Evolutionary conservation across 2,329 filamentous ascomycete genomes (phyloP).

Genomic region (Sporothrix pallida): DNA sequence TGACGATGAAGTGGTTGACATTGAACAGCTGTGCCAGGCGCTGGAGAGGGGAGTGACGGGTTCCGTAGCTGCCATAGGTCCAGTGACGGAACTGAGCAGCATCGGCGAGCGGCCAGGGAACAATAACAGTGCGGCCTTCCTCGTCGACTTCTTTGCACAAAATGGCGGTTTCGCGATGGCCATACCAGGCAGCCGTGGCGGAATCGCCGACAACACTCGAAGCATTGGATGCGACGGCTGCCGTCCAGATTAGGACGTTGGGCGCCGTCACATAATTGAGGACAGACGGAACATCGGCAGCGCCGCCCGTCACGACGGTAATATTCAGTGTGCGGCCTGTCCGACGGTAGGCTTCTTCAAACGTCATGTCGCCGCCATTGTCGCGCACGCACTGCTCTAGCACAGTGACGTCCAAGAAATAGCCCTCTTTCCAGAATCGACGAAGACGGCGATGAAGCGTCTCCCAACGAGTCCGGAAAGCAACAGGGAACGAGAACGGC

Average conservation of each 20-base stretch:
- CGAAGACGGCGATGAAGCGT: constrained; percentile 70
- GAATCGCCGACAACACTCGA: constrained; percentile 43
- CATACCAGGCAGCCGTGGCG: constrained; percentile 61
- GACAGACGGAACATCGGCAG: constrained; percentile 77
- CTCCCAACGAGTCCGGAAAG: constrained; percentile 45
- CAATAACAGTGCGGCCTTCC: constrained; percentile 64
- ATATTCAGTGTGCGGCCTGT: constrained; percentile 92
- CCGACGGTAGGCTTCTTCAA: constrained; percentile 86
- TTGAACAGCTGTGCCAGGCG: constrained; percentile 85
- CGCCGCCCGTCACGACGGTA: constrained; percentile 77
- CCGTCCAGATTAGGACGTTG: constrained; percentile 87
- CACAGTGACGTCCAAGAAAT: constrained; percentile 81
- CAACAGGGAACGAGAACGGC: background rate
- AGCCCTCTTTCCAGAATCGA: constrained; percentile 76
- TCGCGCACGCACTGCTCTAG: constrained; percentile 82
- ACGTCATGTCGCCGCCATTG: constrained; percentile 88
- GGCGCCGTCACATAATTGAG: constrained; percentile 93
- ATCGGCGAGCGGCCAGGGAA: constrained; percentile 72
- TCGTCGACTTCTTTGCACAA: constrained; percentile 73
- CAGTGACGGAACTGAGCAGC: constrained; percentile 70
- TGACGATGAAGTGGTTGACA: constrained; percentile 94
- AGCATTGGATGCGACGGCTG: constrained; percentile 76
- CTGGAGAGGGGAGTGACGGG: constrained; percentile 68
- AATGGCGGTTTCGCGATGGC: constrained; percentile 66
- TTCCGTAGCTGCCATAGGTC: constrained; percentile 68